Conservation (phyloP, 1,284 basidiomycete species). For the Polyporus tsugae region DNA sequence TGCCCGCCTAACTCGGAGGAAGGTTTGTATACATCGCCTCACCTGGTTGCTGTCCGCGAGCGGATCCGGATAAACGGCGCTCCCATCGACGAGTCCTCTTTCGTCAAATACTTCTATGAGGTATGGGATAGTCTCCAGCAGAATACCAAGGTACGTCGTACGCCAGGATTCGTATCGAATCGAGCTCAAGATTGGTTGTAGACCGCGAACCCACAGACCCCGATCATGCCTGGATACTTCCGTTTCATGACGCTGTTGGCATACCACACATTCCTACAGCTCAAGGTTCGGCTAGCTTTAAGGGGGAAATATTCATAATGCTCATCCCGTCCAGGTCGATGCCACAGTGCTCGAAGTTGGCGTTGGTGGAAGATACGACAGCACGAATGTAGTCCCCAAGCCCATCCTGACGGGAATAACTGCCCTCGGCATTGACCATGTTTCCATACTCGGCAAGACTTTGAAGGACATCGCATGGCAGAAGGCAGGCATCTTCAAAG, state of each 20-base stretch:
- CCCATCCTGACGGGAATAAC: constrained; percentile 93
- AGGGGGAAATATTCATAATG: not conserved
- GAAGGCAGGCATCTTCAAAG: constrained; percentile 98
- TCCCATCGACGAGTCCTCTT: constrained; percentile 89
- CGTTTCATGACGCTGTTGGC: constrained; percentile 93
- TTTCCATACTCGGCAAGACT: constrained; percentile 90
- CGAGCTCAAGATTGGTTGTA: constrained; percentile 35
- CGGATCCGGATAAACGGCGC: constrained; percentile 93
- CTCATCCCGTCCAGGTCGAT: constrained; percentile 59
- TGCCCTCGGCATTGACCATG: constrained; percentile 93
- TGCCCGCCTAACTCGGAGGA: not conserved
- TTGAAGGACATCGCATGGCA: constrained; percentile 92
- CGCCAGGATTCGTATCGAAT: not conserved
- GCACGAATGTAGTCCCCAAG: constrained; percentile 94
- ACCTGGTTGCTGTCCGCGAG: constrained; percentile 95
- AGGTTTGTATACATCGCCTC: constrained; percentile 97
- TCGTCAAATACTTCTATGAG: constrained; percentile 94
- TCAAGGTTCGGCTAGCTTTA: constrained; percentile 55
- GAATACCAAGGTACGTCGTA: constrained; percentile 64
- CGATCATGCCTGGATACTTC: constrained; percentile 91
- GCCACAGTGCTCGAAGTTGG: constrained; percentile 98
- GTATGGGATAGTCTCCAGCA: constrained; percentile 90
- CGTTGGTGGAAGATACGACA: constrained; percentile 94
- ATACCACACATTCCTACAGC: constrained; percentile 88
- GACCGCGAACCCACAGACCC: constrained; percentile 66